phyloP scores from a whole-genome alignment of 2,329 filamentous ascomycete genomes.

The Cladophialophora immunda region DNA sequence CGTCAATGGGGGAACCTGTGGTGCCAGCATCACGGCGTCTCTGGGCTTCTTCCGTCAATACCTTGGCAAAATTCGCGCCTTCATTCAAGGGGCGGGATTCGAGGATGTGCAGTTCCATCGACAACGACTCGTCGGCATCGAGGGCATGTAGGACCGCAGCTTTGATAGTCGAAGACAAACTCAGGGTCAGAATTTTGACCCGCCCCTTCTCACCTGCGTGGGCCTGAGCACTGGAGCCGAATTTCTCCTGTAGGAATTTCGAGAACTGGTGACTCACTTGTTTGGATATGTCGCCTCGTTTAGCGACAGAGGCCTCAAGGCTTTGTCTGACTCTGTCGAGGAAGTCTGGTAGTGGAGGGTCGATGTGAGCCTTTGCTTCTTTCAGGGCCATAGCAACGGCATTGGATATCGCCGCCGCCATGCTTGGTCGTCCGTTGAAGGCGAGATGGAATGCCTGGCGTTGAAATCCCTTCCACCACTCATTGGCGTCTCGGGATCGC shows the following conservation, averaged over 20 bases:
- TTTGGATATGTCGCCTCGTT: conserved; percentile 37
- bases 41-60: conserved; percentile 46
- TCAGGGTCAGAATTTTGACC: conserved; percentile 67
- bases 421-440: conserved; percentile 72
- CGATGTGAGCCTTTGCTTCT: conserved; percentile 45
- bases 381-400: conserved; percentile 59
- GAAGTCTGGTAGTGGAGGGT: conserved; percentile 16
- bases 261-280: conserved; percentile 35
- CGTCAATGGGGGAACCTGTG: conserved; percentile 51
- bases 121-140: conserved; percentile 49
- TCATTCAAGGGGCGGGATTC: conserved; percentile 74
- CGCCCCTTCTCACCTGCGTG: not conserved
- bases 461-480: conserved; percentile 60
- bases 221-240: not conserved
- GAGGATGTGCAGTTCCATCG: conserved; percentile 62
- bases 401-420: conserved; percentile 68
- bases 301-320: conserved; percentile 42
- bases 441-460: conserved; percentile 66
- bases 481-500: conserved; percentile 60
- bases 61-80: conserved; percentile 65
- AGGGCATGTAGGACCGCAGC: conserved; percentile 49
- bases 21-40: conserved; percentile 40
- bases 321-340: conserved; percentile 33
- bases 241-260: conserved; percentile 22
- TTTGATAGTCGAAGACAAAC: conserved; percentile 69